Base-by-base conservation (phyloP, 495 filamentous ascomycete species). In the Annulohypoxylon maeteangense region DNA sequence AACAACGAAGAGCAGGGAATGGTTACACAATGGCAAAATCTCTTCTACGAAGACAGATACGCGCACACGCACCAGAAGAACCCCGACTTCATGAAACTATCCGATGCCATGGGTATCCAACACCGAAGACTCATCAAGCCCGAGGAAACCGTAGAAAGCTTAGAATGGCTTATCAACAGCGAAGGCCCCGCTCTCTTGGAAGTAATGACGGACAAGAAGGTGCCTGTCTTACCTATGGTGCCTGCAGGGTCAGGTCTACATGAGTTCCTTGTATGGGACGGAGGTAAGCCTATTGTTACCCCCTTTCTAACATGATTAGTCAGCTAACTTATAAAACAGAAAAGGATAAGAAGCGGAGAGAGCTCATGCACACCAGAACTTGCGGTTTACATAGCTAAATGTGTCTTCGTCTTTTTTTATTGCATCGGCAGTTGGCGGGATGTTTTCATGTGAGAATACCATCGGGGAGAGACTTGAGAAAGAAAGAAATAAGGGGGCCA, bases 1-100 rank as follows among this genome's bases (percentile, higher is more conserved):
- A 98, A 98, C 81, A 98, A 98, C 77, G 94, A 97, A 80, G 94
- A 97, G 78, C 94, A 97, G 79, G 92, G 92, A 59, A 98, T 98
- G 95, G 93, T 98, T 3, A 97, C 95, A 3, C 94, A 98, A 81
- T 96, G 94, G 92, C 95, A 97, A 78, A 90, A 89, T 69, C 85
- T 97, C 48, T 97, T 97, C 82, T 98, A 95, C 80, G 89, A 95
- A 71, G 92, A 97, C 74, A 89, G 95, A 55, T 97, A 94, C 79
- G 89, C 93, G 20, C 93, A 97, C 76, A 97, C 93, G 2, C 95
- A 97, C 75, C 93, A 97, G 78, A 88, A 88, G 76, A 97, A 97
- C 78, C 92, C 93, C 3, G 89, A 95, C 74, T 95, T 94, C 78
- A 88, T 93, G 74, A 95, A 94, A 79, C 82, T 97, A 23, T 89